Evolutionary conservation across 23 red algal genomes (phyloP), one percentile per base, ranked within the genome.

Genomic region (Agarophyton chilense): DNA sequence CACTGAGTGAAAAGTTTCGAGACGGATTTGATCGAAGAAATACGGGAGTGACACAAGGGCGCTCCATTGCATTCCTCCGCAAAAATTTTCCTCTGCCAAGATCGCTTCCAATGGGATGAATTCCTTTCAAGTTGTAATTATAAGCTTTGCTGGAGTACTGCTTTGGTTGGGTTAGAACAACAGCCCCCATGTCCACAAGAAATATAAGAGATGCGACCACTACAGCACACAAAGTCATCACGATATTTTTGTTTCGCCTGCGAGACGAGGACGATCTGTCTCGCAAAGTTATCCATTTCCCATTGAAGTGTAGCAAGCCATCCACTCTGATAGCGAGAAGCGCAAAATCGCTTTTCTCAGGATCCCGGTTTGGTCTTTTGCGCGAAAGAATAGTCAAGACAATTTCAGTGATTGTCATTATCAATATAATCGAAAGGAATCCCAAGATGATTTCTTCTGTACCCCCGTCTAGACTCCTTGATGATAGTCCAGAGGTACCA

Each of bases 1-100:
- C 82, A 57, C 64, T 86, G n/a, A 86, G 21, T 18, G 65, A 70
- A 46, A 58, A 86, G 46, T 86, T 71, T 57, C 82, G 61, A 53
- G 28, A 53, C 41, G 61, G 82, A 53, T 54, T 72, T 32, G 58
- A 70, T n/a, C 41, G 22, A 12, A 46, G 38, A 19, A 86, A 70
- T 7, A 66, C 64, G 10, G 82, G 82, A 13, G 82, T 72, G 42
- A 86, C 46, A 42, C 82, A 86, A 26, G 46, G 60, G 41, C 82
- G 62, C 32, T 71, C 60, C 47, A 39, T 32, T 0, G 44, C 64
- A 40, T 50, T 42, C n/a, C 82, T 66, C 21, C 64, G 38, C 13
- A 86, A 53, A 72, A 71, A 67, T 64, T 55, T 86, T 55, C 43
- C 82, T 12, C 52, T 33, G 8, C 64, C 82, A 52, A 50, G 29